These are phyloP conservation scores for Pichia ethanolica DNA, from an alignment of 805 yeast genomes.

Conservation along the genomic window DNA sequence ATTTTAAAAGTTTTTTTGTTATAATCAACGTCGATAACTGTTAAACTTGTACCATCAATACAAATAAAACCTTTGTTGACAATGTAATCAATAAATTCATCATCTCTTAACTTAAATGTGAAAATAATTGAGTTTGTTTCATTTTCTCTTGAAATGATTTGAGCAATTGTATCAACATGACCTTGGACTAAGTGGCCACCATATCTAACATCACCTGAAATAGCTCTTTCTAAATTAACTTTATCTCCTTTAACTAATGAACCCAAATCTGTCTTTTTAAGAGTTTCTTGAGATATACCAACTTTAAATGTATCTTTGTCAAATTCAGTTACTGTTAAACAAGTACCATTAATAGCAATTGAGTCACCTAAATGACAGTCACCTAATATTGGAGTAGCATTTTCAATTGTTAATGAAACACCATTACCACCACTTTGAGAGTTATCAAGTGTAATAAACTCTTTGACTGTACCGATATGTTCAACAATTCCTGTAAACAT, in stretches of 20 bases:
- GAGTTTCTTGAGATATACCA: slow-evolving; percentile 89
- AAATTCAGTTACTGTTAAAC: slow-evolving; percentile 88
- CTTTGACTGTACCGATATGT: slow-evolving; percentile 56
- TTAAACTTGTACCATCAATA: slow-evolving; percentile 87
- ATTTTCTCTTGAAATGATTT: slow-evolving; percentile 40
- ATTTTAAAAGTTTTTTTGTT: slow-evolving; percentile 55
- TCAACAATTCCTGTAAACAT: slow-evolving; percentile 98
- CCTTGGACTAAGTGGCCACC: slow-evolving; percentile 99
- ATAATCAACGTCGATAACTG: slow-evolving; percentile 75
- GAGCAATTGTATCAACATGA: slow-evolving; percentile 87
- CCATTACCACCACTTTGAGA: slow-evolving; percentile 64
- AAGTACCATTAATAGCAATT: slow-evolving; percentile 81
- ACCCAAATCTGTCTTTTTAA: slow-evolving; percentile 73
- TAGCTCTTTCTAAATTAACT: slow-evolving; percentile 91
- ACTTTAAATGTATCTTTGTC: slow-evolving; percentile 59
- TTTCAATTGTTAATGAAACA: slow-evolving; percentile 56
- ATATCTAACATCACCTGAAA: slow-evolving; percentile 66
- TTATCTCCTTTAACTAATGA: slow-evolving; percentile 45
- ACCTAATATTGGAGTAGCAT: slow-evolving; percentile 52
- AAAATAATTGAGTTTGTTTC: slow-evolving; percentile 76
- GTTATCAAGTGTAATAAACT: slow-evolving; percentile 39
- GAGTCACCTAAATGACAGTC: slow-evolving; percentile 95
- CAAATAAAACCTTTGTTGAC: slow-evolving; percentile 95
- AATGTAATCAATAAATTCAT: slow-evolving; percentile 56
- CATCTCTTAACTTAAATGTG: slow-evolving; percentile 65